Evolutionary conservation across 805 yeast species (phyloP).

Genomic region (Wickerhamomyces strasburgensis): DNA sequence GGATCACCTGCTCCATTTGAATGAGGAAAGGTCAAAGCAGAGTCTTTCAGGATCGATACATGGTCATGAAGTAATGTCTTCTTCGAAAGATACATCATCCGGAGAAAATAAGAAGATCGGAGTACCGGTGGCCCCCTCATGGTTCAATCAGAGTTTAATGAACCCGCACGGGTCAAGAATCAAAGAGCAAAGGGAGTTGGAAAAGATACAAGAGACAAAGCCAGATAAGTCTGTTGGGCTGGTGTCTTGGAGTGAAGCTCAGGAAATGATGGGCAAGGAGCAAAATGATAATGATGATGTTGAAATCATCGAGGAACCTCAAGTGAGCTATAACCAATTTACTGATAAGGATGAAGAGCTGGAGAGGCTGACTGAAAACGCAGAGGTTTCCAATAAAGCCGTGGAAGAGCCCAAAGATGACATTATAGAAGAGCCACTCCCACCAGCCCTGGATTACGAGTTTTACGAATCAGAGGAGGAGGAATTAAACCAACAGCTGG

Average conservation of each 20-base stretch:
- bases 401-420: not conserved
- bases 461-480: constrained; percentile 78
- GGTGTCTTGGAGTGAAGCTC: constrained; percentile 47
- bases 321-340: too few species aligned
- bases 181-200: constrained; percentile 2
- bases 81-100: constrained; percentile 1
- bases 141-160: constrained; percentile 20
- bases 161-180: constrained; percentile 5
- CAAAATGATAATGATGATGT: constrained; percentile 14
- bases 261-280: constrained; percentile 24
- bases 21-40: too few species aligned
- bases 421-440: constrained; percentile 7
- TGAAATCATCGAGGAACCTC: constrained; percentile 6
- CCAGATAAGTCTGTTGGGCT: constrained; percentile 31
- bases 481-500: constrained; percentile 54
- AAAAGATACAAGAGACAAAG: constrained; percentile 5
- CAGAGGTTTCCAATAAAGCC: too few species aligned
- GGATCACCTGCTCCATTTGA: constrained; percentile 13
- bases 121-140: constrained; percentile 19
- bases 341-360: constrained; percentile 1
- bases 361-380: too few species aligned
- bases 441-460: constrained; percentile 46
- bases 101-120: not conserved
- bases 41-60: too few species aligned
- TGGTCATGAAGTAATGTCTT: too few species aligned